These are phyloP conservation scores for Discostella stelligera DNA, from an alignment of 352 stramenopile species.

Conservation along the genomic window DNA sequence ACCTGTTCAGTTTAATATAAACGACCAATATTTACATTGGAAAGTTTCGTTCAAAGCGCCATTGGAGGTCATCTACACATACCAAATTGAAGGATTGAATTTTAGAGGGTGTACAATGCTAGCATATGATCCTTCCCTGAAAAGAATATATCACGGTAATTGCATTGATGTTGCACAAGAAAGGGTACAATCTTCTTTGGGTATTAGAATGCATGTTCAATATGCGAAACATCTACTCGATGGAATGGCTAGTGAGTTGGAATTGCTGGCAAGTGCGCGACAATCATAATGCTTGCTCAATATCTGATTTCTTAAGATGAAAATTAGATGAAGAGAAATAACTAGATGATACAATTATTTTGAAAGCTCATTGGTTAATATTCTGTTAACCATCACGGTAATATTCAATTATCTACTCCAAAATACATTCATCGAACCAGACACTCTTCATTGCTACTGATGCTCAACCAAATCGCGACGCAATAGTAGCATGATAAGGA, in stretches of 20 bases:
- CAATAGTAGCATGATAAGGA: slow-evolving; percentile 76
- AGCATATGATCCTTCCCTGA: slow-evolving; percentile 43
- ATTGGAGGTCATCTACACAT: slow-evolving; percentile 47
- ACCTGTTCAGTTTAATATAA: slow-evolving; percentile 24
- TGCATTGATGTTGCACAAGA: slow-evolving; percentile 34
- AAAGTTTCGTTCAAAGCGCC: slow-evolving; percentile 37
- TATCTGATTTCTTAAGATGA: too few relatives aligned
- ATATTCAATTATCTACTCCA: not conserved
- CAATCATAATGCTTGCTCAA: too few relatives aligned
- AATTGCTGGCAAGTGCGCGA: slow-evolving; percentile 12
- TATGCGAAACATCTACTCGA: slow-evolving; percentile 46
- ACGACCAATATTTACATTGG: slow-evolving; percentile 44
- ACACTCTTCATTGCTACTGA: not conserved
- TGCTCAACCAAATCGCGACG: slow-evolving; percentile 49
- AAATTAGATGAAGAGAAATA: too few relatives aligned
- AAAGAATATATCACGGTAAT: slow-evolving; percentile 51
- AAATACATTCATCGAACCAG: not conserved
- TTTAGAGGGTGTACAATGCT: slow-evolving; percentile 49
- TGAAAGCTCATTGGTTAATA: not conserved
- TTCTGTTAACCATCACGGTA: not conserved
- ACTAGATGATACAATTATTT: too few relatives aligned
- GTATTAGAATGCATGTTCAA: slow-evolving; percentile 28
- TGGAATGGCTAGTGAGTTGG: slow-evolving; percentile 39
- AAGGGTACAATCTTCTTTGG: slow-evolving; percentile 1
- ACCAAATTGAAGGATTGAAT: slow-evolving; percentile 24